Conservation (phyloP, 345 rosid species). For the Gossypium thurberi region DNA sequence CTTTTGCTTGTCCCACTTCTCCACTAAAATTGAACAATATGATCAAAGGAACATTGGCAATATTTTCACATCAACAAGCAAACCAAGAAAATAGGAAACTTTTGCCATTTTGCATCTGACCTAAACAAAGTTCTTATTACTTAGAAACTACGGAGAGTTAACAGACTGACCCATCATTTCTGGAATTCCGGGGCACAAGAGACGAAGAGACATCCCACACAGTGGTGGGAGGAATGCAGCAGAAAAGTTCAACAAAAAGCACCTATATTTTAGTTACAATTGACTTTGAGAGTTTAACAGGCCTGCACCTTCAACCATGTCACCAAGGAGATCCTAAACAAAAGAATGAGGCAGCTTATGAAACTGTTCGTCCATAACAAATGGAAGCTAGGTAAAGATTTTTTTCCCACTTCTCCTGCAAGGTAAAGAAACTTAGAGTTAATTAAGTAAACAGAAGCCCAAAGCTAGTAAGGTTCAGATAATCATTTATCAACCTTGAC, state of each 20-base stretch:
- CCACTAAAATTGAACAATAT: no score
- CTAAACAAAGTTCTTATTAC: slow-evolving; percentile 2
- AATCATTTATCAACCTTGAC: slow-evolving; percentile 58
- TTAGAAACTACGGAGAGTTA: slow-evolving; percentile 16
- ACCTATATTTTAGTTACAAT: slow-evolving; percentile 26
- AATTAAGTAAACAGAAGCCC: background rate
- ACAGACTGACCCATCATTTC: slow-evolving; percentile 11
- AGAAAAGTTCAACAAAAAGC: background rate
- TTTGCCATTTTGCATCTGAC: background rate
- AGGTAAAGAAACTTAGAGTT: slow-evolving; percentile 1
- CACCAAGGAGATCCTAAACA: background rate
- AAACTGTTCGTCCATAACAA: slow-evolving; percentile 85
- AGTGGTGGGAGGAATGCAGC: background rate
- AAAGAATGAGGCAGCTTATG: slow-evolving; percentile 30
- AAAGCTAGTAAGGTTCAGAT: background rate
- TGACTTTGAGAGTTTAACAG: slow-evolving; percentile 6
- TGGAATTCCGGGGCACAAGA: background rate
- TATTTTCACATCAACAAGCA: no score
- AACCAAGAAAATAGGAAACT: background rate
- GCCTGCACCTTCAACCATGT: background rate
- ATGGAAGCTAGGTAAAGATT: slow-evolving; percentile 83
- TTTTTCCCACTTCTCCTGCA: slow-evolving; percentile 92
- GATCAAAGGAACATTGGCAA: no score
- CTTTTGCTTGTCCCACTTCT: no score
- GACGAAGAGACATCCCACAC: background rate